phyloP scores from a whole-genome alignment of 768 basidiomycete genomes.

The Panaeolus papilionaceus region DNA sequence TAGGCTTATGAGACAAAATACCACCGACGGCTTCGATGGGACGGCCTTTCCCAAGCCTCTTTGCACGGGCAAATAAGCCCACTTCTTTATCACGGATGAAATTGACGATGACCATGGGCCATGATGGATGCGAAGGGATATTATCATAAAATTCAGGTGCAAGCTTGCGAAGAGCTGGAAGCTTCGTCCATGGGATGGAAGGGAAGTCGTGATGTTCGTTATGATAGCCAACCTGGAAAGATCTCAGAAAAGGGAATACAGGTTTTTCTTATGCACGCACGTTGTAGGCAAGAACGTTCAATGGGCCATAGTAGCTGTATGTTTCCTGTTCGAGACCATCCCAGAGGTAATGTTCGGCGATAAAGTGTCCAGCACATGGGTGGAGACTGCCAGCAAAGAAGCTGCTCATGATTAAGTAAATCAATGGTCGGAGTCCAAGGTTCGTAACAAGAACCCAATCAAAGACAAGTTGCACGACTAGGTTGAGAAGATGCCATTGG shows the following conservation, averaged over 20 bases:
- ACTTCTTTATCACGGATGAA: constrained; percentile 93
- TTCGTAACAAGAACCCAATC: constrained; percentile 67
- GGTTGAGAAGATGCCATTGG: constrained; percentile 85
- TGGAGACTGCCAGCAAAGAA: constrained; percentile 98
- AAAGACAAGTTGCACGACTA: constrained; percentile 70
- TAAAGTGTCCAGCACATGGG: constrained; percentile 96
- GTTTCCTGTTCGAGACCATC: constrained; percentile 94
- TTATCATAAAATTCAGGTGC: constrained; percentile 94
- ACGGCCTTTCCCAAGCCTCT: constrained; percentile 60
- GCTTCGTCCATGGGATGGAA: constrained; percentile 92
- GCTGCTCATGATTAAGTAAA: constrained; percentile 87
- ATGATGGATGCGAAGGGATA: constrained; percentile 86
- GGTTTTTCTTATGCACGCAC: constrained; percentile 48
- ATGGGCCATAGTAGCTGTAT: constrained; percentile 93
- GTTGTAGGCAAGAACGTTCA: constrained; percentile 93
- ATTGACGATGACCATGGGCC: constrained; percentile 94
- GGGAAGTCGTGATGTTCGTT: constrained; percentile 99
- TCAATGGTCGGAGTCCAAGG: constrained; percentile 54
- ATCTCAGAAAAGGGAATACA: constrained; percentile 17
- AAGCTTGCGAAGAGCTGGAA: constrained; percentile 80
- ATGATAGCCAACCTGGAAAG: constrained; percentile 91
- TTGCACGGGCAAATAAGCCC: constrained; percentile 88
- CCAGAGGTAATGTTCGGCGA: constrained; percentile 96
- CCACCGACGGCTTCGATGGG: constrained; percentile 16
- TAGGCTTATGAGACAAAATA: neutral